Conservation (phyloP, 208 protist genomes). For the Porcisia hertigi region DNA sequence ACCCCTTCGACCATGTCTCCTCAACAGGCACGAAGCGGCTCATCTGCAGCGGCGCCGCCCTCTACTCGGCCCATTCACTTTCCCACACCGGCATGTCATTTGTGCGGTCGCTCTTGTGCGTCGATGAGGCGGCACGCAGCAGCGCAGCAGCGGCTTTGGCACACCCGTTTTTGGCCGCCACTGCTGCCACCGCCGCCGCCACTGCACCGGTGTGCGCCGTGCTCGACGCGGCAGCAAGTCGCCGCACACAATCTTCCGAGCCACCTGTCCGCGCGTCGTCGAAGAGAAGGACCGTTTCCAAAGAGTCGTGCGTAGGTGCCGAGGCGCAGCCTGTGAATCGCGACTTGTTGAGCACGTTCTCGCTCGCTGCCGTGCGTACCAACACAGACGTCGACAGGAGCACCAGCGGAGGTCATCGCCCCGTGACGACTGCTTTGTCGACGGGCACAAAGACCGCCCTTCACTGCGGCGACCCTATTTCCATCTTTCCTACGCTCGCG, state of each 20-base stretch:
- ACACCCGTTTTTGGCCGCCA: constrained; percentile 58
- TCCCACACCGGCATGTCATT: constrained; percentile 52
- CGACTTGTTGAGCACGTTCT: background rate
- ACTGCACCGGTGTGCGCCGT: background rate
- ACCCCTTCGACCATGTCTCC: constrained; percentile 53
- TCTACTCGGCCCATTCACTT: constrained; percentile 34
- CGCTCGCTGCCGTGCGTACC: constrained; percentile 4
- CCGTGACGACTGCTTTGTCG: background rate
- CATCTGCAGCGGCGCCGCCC: constrained; percentile 43
- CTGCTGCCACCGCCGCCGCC: background rate
- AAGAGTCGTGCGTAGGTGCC: background rate
- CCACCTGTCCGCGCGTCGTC: background rate
- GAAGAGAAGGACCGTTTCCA: background rate
- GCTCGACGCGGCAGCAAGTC: background rate
- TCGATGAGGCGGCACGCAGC: constrained; percentile 49
- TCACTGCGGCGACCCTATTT: background rate
- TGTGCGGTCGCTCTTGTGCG: constrained; percentile 47
- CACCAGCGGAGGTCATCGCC: background rate
- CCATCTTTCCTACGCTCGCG: too few relatives aligned
- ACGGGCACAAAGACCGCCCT: background rate
- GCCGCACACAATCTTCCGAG: background rate
- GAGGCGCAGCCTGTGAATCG: background rate
- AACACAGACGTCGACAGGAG: background rate
- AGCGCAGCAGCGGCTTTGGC: constrained; percentile 44
- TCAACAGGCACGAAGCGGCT: constrained; percentile 31